Evolutionary conservation across 768 basidiomycete species (phyloP).

Genomic region (Pleurotus platypus): DNA sequence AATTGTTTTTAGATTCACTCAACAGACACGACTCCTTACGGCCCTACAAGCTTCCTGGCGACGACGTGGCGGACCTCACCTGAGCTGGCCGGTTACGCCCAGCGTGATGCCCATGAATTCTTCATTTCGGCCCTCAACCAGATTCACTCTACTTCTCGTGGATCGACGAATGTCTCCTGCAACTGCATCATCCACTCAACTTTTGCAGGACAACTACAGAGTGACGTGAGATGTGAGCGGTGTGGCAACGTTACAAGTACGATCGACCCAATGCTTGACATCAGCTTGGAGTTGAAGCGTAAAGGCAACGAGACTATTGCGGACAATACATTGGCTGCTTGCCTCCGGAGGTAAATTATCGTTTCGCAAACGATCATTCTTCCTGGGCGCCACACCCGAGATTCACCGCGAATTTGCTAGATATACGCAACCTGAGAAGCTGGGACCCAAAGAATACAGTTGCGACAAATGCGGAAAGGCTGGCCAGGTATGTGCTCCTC

Average conservation of each 20-base stretch:
- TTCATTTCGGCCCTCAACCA: conserved; percentile 84
- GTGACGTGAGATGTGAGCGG: conserved; percentile 84
- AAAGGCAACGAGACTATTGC: conserved; percentile 39
- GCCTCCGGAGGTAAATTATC: conserved; percentile 60
- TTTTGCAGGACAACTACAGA: conserved; percentile 83
- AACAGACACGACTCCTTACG: conserved; percentile 59
- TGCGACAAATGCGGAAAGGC: conserved; percentile 80
- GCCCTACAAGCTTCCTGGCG: conserved; percentile 78
- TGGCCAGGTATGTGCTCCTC: conserved; percentile 44
- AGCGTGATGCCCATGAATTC: conserved; percentile 92
- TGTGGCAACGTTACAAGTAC: conserved; percentile 79
- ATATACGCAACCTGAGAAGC: conserved; percentile 82
- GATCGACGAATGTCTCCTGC: conserved; percentile 74
- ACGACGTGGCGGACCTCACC: conserved; percentile 80
- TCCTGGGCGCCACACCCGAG: not conserved
- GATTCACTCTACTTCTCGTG: conserved; percentile 75
- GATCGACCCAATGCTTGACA: conserved; percentile 85
- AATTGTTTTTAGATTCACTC: conserved; percentile 45
- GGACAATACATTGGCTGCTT: conserved; percentile 69
- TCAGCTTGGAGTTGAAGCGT: conserved; percentile 78
- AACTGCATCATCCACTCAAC: conserved; percentile 91
- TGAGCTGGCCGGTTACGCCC: conserved; percentile 87
- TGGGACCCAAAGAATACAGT: conserved; percentile 78
- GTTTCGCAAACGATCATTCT: conserved; percentile 5
- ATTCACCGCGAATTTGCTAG: conserved; percentile 30